These are phyloP conservation scores for Tetrastigma voinierianum DNA, from an alignment of 164 flowering plant genomes.

Conservation along the genomic window DNA sequence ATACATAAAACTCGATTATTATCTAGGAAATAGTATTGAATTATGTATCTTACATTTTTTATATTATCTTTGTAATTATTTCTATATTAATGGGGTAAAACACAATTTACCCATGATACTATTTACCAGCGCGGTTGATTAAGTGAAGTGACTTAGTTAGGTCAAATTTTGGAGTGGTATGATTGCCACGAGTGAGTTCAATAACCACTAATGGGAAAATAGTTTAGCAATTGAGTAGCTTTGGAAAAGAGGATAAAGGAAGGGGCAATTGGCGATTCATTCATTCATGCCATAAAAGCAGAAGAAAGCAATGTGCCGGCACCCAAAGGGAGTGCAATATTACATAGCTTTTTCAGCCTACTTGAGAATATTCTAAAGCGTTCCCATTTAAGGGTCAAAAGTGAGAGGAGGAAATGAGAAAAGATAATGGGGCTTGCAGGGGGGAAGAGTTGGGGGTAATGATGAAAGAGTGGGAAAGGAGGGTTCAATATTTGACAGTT, in stretches of 20 bases:
- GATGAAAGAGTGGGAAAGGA: constrained; percentile 9
- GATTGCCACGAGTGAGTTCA: background rate
- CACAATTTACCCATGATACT: no score
- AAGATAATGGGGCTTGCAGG: no score
- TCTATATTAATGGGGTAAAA: no score
- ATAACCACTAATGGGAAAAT: background rate
- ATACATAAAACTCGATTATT: no score
- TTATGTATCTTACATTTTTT: no score
- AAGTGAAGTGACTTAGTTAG: no score
- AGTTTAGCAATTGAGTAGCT: background rate
- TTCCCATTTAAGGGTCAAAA: background rate
- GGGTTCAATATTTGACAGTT: constrained; percentile 9
- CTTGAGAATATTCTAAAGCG: constrained; percentile 7
- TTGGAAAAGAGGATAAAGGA: constrained; percentile 1
- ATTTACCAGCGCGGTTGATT: no score
- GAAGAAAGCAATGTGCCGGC: background rate
- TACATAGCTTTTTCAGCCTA: background rate
- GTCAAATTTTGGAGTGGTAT: no score
- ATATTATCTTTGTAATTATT: no score
- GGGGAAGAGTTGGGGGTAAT: constrained; percentile 1
- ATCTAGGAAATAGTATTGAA: no score
- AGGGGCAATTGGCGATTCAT: no score
- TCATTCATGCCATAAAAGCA: background rate
- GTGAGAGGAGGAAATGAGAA: background rate
- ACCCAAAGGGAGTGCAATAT: background rate